These are phyloP conservation scores for Aspergillus sp. DNA, from an alignment of 2,329 filamentous ascomycete species.

Conservation along the genomic window DNA sequence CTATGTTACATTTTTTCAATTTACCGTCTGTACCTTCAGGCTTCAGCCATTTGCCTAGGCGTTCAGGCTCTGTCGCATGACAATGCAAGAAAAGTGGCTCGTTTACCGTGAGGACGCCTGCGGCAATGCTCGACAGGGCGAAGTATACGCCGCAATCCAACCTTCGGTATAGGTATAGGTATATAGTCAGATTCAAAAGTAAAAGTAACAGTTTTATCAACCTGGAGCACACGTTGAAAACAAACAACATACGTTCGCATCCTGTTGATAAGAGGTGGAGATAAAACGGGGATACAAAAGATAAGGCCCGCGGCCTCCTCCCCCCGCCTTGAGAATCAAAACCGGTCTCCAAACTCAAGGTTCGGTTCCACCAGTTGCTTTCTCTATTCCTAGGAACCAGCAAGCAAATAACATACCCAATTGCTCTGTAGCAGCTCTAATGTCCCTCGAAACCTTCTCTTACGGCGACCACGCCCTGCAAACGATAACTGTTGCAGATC, in stretches of 20 bases:
- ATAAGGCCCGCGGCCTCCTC: not conserved
- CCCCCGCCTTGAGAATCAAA: not conserved
- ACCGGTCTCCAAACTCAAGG: not conserved
- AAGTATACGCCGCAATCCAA: too few relatives aligned
- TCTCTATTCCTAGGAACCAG: not conserved
- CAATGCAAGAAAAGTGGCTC: too few relatives aligned
- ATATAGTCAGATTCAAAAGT: not conserved
- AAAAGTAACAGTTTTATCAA: not conserved
- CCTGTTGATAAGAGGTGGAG: not conserved
- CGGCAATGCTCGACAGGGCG: too few relatives aligned
- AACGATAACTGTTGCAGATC: slow-evolving; percentile 35
- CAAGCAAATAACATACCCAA: not conserved
- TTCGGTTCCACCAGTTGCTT: not conserved
- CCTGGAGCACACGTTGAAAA: not conserved
- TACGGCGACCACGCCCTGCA: slow-evolving; percentile 41
- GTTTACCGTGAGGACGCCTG: too few relatives aligned
- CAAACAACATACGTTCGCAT: not conserved
- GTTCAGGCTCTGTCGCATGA: too few relatives aligned
- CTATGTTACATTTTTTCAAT: too few relatives aligned
- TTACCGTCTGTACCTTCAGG: too few relatives aligned
- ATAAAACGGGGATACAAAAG: not conserved
- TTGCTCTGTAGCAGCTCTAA: not conserved
- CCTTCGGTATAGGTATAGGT: not conserved
- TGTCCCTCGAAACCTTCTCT: slow-evolving; percentile 26
- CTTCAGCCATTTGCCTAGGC: too few relatives aligned